These are phyloP conservation scores for Candida nonsorbophila DNA, from an alignment of 805 yeast genomes.

Conservation along the genomic window DNA sequence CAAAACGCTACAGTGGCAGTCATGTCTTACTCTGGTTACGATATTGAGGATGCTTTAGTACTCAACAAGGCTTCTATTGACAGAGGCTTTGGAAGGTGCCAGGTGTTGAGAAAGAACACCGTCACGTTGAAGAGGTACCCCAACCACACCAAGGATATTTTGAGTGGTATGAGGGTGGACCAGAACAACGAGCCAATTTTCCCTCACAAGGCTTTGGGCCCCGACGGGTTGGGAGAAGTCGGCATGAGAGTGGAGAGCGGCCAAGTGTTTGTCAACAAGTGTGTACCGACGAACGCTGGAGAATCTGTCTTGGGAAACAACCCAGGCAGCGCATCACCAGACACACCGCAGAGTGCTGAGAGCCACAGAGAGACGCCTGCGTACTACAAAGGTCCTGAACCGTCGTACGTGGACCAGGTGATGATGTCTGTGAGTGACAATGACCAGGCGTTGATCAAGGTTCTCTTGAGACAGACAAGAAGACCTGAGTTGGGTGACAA, in stretches of 20 bases:
- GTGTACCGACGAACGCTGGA: constrained; percentile 82
- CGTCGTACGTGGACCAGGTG: constrained; percentile 92
- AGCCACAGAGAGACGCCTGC: constrained; percentile 87
- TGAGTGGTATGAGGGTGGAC: constrained; percentile 87
- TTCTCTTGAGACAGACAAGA: constrained; percentile 87
- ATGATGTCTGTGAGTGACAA: constrained; percentile 95
- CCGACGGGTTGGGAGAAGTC: constrained; percentile 95
- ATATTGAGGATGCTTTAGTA: constrained; percentile 98
- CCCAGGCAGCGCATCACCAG: constrained; percentile 13
- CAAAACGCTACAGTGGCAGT: constrained; percentile 99
- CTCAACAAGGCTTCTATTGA: constrained; percentile 90
- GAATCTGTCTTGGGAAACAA: constrained; percentile 47
- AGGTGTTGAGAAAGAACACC: constrained; percentile 88
- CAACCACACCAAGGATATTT: constrained; percentile 86
- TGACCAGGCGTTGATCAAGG: constrained; percentile 92
- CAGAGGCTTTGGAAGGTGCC: constrained; percentile 97
- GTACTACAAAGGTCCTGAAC: constrained; percentile 90
- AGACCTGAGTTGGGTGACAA: constrained; percentile 98
- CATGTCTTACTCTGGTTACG: constrained; percentile 98
- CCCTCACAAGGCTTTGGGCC: constrained; percentile 83
- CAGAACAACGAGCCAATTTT: constrained; percentile 75
- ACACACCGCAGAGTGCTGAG: constrained; percentile 35
- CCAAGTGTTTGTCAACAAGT: constrained; percentile 89
- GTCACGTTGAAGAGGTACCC: constrained; percentile 87
- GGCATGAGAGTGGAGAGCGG: constrained; percentile 89